Percentiles rank a stretch among this genome's conserved stretches.
phyloP scores from a whole-genome alignment of 495 filamentous ascomycete species.

The Neurospora sp. region DNA sequence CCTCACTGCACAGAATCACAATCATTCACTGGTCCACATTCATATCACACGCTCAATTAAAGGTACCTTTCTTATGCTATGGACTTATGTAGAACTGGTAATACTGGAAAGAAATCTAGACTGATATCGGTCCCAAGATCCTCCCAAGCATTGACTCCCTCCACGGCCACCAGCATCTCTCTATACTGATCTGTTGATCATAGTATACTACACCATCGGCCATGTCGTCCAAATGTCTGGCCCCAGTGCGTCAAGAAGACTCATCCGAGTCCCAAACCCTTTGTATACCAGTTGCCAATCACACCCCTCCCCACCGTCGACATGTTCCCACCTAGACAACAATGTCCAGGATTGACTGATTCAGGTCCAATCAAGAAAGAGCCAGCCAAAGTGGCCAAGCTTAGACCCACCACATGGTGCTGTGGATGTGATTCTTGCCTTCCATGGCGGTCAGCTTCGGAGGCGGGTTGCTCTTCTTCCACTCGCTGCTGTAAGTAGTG shows the following conservation, averaged over 20 bases:
- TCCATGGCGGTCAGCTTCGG: not conserved
- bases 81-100: not conserved
- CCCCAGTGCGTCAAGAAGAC: not conserved
- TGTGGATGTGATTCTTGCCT: not conserved
- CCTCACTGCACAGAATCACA: not conserved
- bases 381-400: not conserved
- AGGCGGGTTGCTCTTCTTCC: not conserved
- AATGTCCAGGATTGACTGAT: not conserved
- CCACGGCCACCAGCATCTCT: not conserved
- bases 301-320: not conserved
- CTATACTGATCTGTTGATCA: not conserved
- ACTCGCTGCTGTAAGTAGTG: slow-evolving; percentile 1
- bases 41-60: not conserved
- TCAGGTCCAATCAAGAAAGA: not conserved
- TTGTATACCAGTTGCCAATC: not conserved
- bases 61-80: not conserved
- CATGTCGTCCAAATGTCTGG: not conserved
- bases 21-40: not conserved
- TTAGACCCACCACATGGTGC: slow-evolving; percentile 21
- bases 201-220: not conserved
- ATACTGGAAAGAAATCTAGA: not conserved
- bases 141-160: not conserved
- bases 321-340: not conserved
- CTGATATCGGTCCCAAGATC: not conserved
- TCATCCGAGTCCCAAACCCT: not conserved